Base-by-base conservation (phyloP, 495 filamentous ascomycete species). In the Lophiostoma macrostomum region DNA sequence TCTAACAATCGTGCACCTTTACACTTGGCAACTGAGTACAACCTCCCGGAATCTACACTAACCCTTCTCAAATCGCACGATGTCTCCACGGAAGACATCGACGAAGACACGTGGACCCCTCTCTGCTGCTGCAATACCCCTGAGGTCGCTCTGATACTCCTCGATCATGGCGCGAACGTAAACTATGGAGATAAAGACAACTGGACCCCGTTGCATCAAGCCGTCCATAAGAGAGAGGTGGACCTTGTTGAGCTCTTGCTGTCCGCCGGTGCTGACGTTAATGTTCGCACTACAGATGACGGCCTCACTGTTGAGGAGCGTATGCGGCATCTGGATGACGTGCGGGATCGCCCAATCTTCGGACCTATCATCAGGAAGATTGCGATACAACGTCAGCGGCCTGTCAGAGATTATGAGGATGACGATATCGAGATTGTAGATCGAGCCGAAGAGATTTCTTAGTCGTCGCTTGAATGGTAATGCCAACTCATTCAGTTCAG, bases 41-140 rank as follows among this genome's bases (percentile, higher is more conserved):
- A 37, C 12, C 28, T 57, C 12, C 2, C 38, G 2, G 3, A 16
- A 8, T 20, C 39, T 13, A 46, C 46, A 10, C 10, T 27, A 11
- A 12, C 34, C 4, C 46, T 57, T 6, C 24, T 50, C 6, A 30
- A 36, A 13, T n/a, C n/a, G n/a, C 29, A 20, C 10, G 45, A 40
- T 28, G 16, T 19, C 8, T 34, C 37, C 18, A 30, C 28, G 5
- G 46, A 57, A 23, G 43, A 25, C 28, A 11, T 38, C 12, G 53
- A 57, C n/a, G 46, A 57, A 23, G 37, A 50, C n/a, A 42, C 45
- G 2, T 57, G 53, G 53, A 57, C 53, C 10, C 45, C 53, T 4
- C 28, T 57, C 14, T 57, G 53, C 37, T 57, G 53, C 38, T 43
- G 39, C 35, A 46, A 23, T 13, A 7, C 18, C 14, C 5, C 30